These are phyloP conservation scores for Geotrichum klebahnii DNA, from an alignment of 1,139 yeast species.

Conservation along the genomic window DNA sequence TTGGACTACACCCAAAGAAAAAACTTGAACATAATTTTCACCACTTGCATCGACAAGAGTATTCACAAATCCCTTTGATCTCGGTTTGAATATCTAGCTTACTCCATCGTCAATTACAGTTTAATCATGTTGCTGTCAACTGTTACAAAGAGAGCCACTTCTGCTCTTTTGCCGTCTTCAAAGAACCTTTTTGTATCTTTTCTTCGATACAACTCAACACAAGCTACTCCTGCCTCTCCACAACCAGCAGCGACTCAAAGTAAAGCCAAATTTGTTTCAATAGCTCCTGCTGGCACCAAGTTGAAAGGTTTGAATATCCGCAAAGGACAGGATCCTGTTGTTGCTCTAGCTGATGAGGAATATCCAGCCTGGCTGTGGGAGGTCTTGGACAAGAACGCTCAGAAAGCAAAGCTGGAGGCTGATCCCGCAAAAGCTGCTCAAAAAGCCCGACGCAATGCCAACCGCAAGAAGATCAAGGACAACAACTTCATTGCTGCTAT, in stretches of 20 bases:
- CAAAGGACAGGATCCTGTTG: conserved; percentile 81
- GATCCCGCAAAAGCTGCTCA: conserved; percentile 67
- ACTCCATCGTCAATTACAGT: not conserved
- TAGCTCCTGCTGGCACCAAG: conserved; percentile 68
- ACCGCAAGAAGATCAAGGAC: conserved; percentile 67
- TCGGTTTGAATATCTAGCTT: too few species aligned
- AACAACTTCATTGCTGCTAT: conserved; percentile 56
- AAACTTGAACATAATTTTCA: not conserved
- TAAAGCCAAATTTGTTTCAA: conserved; percentile 11
- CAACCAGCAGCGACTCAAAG: conserved; percentile 6
- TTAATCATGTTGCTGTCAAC: not conserved
- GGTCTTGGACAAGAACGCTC: conserved; percentile 61
- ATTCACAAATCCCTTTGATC: not conserved
- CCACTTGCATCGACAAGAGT: not conserved
- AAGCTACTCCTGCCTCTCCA: conserved; percentile 2
- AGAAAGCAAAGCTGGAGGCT: conserved; percentile 50
- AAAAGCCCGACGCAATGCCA: conserved; percentile 61
- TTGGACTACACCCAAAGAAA: not conserved
- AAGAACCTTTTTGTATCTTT: not conserved
- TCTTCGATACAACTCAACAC: conserved; percentile 10
- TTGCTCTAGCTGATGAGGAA: conserved; percentile 80
- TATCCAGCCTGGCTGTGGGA: conserved; percentile 97
- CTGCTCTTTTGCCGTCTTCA: not conserved
- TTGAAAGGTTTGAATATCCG: conserved; percentile 68
- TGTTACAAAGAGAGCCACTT: not conserved